Base-by-base conservation (phyloP, 139 green algal genomes). In the Chlorella sp. region DNA sequence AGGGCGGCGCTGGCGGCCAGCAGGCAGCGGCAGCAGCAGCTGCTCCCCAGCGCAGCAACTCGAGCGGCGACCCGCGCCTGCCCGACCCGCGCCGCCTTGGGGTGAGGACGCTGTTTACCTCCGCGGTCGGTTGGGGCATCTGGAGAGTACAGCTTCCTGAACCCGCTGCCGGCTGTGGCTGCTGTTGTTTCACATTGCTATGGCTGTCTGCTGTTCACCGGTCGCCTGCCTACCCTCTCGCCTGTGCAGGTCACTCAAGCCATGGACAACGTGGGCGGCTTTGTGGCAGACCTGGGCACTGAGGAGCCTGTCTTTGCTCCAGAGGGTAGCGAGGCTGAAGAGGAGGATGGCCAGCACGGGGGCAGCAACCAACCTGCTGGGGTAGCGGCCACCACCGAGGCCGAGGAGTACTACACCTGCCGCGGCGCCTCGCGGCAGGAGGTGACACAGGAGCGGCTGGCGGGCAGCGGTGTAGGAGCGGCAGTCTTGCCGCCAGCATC, bases 271-370 rank as follows among this genome's bases (percentile, higher is more conserved):
- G 43, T 78, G 30, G 72, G 72, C 6, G 72, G 44, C 28, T 48
- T 78, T 22, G 43, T 78, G 13, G 43, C 44, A 9, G 72, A 78
- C 30, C 72, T 78, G 44, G 72, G 72, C 72, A 78, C 72, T 26
- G 72, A 78, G 28, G 44, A 78, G 30, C 43, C n/a, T 20, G 72
- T 60, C 22, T 75, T 75, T 28, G 13, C 38, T 19, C 34, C 65
- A 44, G 69, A 26, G 19, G 69, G 38, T 38, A 48, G 69, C 38
- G 69, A n/a, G 38, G 34, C 24, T 2, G 69, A 43, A 20, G 69
- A 0, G 69, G 38, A 30, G 38, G 7, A 20, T 1, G 34, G 38
- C 20, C 30, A 19, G 69, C 8, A 51, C 38, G 69, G 38, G 19
- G 34, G 34, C 34, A 17, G n/a, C 34, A 14, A 9, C 34, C n/a